phyloP scores from a whole-genome alignment of 1,284 basidiomycete genomes.

The Porodaedalea pini region DNA sequence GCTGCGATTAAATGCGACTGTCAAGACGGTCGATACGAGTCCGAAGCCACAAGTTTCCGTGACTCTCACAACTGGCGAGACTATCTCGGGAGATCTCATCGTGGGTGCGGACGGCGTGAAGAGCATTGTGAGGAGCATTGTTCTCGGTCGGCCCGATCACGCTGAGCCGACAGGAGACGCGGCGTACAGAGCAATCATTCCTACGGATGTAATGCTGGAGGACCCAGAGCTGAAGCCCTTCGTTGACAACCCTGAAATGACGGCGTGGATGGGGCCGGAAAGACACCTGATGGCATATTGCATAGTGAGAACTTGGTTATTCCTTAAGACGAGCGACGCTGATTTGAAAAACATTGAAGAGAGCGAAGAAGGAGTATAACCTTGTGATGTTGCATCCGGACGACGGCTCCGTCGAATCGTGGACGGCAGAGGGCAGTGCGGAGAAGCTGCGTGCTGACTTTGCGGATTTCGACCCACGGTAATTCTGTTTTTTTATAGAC shows the following conservation, averaged over 20 bases:
- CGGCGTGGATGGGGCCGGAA: constrained; percentile 46
- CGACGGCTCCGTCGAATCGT: constrained; percentile 41
- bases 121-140: constrained; percentile 40
- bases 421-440: constrained; percentile 42
- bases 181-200: constrained; percentile 37
- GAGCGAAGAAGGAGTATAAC: constrained; percentile 40
- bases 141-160: constrained; percentile 38
- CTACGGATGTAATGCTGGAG: constrained; percentile 31
- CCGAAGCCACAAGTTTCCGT: constrained; percentile 31
- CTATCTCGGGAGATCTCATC: constrained; percentile 43
- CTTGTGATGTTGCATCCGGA: constrained; percentile 43
- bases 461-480: constrained; percentile 43
- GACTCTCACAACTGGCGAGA: constrained; percentile 41
- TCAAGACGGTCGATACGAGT: constrained; percentile 39
- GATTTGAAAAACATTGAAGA: constrained; percentile 27
- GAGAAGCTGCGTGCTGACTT: constrained; percentile 45
- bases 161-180: constrained; percentile 40
- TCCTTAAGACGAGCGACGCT: no score
- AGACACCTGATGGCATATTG: constrained; percentile 6
- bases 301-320: no score
- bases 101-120: constrained; percentile 56
- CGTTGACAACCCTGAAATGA: constrained; percentile 38
- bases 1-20: constrained; percentile 39
- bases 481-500: neutral
- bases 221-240: constrained; percentile 36